These are phyloP conservation scores for Scheffersomyces amazonensis DNA, from an alignment of 805 yeast species.

Conservation along the genomic window DNA sequence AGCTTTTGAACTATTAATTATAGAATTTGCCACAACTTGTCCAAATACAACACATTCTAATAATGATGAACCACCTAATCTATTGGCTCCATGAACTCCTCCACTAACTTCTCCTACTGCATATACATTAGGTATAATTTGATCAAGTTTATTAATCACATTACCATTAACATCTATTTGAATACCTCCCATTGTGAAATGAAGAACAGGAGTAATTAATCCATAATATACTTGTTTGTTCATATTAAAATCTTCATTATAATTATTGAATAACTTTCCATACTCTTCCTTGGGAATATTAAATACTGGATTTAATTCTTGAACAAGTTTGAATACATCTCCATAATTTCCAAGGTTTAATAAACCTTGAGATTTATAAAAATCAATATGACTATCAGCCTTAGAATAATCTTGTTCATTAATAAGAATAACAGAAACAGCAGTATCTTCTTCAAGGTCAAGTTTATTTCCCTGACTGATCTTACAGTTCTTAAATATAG, in stretches of 20 bases:
- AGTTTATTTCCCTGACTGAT: slow-evolving; percentile 8
- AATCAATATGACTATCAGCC: slow-evolving; percentile 49
- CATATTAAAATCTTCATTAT: slow-evolving; percentile 10
- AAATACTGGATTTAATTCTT: slow-evolving; percentile 11
- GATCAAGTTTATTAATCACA: slow-evolving; percentile 29
- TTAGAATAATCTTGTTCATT: slow-evolving; percentile 43
- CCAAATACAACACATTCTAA: slow-evolving; percentile 64
- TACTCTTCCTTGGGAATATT: slow-evolving; percentile 5
- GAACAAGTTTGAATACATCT: slow-evolving; percentile 14
- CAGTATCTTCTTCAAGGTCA: background rate
- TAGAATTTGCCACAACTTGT: slow-evolving; percentile 9
- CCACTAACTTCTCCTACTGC: slow-evolving; percentile 71
- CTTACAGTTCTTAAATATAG: slow-evolving; percentile 29
- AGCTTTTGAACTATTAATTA: background rate
- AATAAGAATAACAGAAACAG: slow-evolving; percentile 27
- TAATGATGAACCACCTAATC: slow-evolving; percentile 58
- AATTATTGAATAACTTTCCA: slow-evolving; percentile 14
- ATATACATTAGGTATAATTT: slow-evolving; percentile 44
- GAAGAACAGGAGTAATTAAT: slow-evolving; percentile 58
- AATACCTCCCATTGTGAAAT: slow-evolving; percentile 72
- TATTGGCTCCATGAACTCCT: slow-evolving; percentile 64
- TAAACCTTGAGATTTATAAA: slow-evolving; percentile 36
- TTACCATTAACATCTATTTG: slow-evolving; percentile 47
- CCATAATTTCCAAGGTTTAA: slow-evolving; percentile 19
- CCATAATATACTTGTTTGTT: slow-evolving; percentile 42